phyloP scores from a whole-genome alignment of 2,329 filamentous ascomycete species.

The Neonectria neomacrospora region DNA sequence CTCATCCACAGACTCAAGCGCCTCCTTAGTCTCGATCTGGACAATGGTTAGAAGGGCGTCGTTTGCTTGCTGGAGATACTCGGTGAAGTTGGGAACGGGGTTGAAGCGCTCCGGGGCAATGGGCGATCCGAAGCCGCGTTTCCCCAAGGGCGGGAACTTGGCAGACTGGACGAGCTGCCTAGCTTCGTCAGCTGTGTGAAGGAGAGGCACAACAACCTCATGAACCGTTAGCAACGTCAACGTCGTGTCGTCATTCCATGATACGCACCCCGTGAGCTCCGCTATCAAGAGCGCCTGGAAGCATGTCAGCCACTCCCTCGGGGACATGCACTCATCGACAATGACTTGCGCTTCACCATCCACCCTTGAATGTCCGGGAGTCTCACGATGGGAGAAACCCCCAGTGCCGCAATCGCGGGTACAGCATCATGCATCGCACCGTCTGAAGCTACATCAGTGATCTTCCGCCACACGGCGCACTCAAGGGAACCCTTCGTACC shows the following conservation, averaged over 20 bases:
- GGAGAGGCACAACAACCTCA: conserved; percentile 59
- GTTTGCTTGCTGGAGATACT: conserved; percentile 63
- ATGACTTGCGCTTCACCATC: conserved; percentile 56
- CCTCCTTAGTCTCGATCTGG: conserved; percentile 74
- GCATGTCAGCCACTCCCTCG: conserved; percentile 2
- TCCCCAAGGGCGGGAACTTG: conserved; percentile 62
- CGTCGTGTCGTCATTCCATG: too few relatives aligned
- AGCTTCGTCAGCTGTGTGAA: conserved; percentile 58
- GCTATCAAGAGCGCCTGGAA: conserved; percentile 58
- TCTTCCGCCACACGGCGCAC: not conserved
- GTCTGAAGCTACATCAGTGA: conserved; percentile 46
- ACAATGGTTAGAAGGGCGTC: conserved; percentile 69
- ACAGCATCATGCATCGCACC: conserved; percentile 65
- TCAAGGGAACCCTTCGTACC: conserved; percentile 45
- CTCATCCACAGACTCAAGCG: conserved; percentile 68
- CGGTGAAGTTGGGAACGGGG: conserved; percentile 56
- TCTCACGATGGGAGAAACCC: conserved; percentile 58
- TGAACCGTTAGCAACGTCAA: conserved; percentile 27
- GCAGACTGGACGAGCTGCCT: conserved; percentile 57
- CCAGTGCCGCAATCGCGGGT: conserved; percentile 60
- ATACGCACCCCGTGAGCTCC: conserved; percentile 61
- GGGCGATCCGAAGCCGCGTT: conserved; percentile 62
- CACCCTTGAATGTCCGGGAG: conserved; percentile 63
- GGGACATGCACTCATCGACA: not conserved
- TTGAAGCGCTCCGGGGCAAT: conserved; percentile 57